Conservation (phyloP, 1,139 yeast species). For the Debaryomyces psychrophilus region DNA sequence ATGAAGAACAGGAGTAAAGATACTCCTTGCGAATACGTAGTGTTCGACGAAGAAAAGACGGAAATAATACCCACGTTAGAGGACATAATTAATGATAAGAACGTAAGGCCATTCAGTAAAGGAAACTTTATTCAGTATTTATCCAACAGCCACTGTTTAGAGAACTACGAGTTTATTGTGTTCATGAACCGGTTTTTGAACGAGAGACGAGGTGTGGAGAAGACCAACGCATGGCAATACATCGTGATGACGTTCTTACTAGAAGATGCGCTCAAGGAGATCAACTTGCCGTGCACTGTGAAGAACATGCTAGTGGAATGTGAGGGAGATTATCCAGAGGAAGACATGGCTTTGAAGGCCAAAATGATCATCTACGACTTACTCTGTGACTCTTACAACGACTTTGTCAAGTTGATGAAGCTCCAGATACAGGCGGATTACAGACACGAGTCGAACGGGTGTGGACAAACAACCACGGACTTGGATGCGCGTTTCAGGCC, state of each 20-base stretch:
- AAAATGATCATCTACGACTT: conserved; percentile 35
- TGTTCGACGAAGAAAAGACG: not conserved
- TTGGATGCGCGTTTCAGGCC: conserved; percentile 9
- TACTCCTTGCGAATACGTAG: conserved; percentile 1
- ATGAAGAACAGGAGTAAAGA: not conserved
- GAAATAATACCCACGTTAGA: conserved; percentile 26
- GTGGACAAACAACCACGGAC: conserved; percentile 8
- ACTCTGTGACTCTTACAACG: conserved; percentile 37
- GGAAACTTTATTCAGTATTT: conserved; percentile 32
- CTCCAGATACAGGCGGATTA: conserved; percentile 4
- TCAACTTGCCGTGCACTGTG: conserved; percentile 34
- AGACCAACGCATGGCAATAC: conserved; percentile 26
- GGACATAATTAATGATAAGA: conserved; percentile 22
- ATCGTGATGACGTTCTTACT: conserved; percentile 31
- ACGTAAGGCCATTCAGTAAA: conserved; percentile 24
- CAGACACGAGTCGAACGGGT: not conserved
- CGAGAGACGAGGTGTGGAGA: conserved; percentile 20
- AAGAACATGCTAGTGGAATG: conserved; percentile 19
- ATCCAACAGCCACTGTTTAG: conserved; percentile 36
- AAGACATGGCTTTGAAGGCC: conserved; percentile 21
- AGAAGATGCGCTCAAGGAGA: conserved; percentile 35
- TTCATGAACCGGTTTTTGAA: conserved; percentile 30
- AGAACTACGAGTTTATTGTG: conserved; percentile 38
- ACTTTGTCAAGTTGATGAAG: conserved; percentile 30
- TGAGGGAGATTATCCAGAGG: conserved; percentile 19